A percentile compares a stretch with the other conserved stretches of the same genome.
Evolutionary conservation across 768 basidiomycete species (phyloP).

Genomic region (Fistulinella prunicolor): DNA sequence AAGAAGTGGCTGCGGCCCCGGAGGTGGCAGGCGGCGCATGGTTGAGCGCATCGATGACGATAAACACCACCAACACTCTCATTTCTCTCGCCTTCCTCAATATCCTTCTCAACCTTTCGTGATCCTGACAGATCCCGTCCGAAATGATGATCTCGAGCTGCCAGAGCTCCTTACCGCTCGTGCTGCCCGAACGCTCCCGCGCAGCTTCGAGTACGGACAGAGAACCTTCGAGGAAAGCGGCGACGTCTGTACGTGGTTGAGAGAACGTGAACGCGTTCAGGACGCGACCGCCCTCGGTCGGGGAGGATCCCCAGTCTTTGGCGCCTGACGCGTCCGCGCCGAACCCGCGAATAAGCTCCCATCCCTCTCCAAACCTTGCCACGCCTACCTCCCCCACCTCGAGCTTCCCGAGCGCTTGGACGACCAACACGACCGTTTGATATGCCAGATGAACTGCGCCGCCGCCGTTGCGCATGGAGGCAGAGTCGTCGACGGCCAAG

Average conservation of each 20-base stretch:
- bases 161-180: conserved; percentile 82
- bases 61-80: conserved; percentile 92
- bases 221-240: conserved; percentile 76
- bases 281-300: conserved; percentile 39
- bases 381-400: conserved; percentile 95
- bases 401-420: conserved; percentile 84
- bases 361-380: conserved; percentile 83
- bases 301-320: conserved; percentile 37
- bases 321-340: conserved; percentile 81
- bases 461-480: conserved; percentile 65
- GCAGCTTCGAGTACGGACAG: conserved; percentile 73
- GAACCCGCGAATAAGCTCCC: conserved; percentile 89
- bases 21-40: conserved; percentile 38
- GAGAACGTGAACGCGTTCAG: conserved; percentile 85
- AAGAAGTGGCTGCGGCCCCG: conserved; percentile 9
- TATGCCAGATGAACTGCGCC: conserved; percentile 79
- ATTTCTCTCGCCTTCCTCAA: conserved; percentile 86
- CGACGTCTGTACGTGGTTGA: conserved; percentile 86
- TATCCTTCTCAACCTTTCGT: conserved; percentile 75
- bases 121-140: conserved; percentile 98
- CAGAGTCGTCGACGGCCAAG: conserved; percentile 92
- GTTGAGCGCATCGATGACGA: conserved; percentile 89
- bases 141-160: conserved; percentile 98
- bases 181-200: conserved; percentile 56
- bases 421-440: conserved; percentile 88